Evolutionary conservation across 78 protist genomes (phyloP).

Genomic region (Dictyostelium brefeldianum): DNA sequence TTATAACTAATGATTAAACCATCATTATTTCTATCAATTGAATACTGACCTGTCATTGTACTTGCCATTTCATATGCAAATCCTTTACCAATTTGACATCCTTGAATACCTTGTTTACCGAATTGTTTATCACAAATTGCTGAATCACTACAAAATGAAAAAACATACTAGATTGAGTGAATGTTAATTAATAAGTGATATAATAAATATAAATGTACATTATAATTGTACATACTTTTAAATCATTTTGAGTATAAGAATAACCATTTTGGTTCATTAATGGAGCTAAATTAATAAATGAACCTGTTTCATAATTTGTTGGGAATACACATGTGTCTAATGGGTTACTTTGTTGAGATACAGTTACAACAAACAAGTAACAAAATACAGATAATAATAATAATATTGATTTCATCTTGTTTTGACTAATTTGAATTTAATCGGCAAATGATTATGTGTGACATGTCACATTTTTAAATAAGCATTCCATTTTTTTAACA

Average conservation of each 20-base stretch:
- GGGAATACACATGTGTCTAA: neutral
- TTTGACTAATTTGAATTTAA: too few relatives aligned
- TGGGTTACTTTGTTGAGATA: neutral
- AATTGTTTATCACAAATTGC: neutral
- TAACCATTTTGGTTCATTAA: neutral
- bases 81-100: neutral
- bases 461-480: too few relatives aligned
- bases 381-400: too few relatives aligned
- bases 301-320: neutral
- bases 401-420: too few relatives aligned
- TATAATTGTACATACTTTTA: too few relatives aligned
- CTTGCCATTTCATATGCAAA: neutral
- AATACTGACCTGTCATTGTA: slow-evolving; percentile 1
- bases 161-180: neutral
- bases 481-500: too few relatives aligned
- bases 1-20: neutral
- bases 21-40: neutral
- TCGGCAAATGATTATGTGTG: too few relatives aligned
- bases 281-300: neutral
- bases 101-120: neutral
- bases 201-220: too few relatives aligned
- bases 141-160: neutral
- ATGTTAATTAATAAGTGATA: too few relatives aligned
- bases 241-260: neutral
- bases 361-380: too few relatives aligned